Evolutionary conservation across 2,329 filamentous ascomycete species (phyloP), one percentile per base, ranked within the genome.

Genomic region (Stromatinia cepivora): DNA sequence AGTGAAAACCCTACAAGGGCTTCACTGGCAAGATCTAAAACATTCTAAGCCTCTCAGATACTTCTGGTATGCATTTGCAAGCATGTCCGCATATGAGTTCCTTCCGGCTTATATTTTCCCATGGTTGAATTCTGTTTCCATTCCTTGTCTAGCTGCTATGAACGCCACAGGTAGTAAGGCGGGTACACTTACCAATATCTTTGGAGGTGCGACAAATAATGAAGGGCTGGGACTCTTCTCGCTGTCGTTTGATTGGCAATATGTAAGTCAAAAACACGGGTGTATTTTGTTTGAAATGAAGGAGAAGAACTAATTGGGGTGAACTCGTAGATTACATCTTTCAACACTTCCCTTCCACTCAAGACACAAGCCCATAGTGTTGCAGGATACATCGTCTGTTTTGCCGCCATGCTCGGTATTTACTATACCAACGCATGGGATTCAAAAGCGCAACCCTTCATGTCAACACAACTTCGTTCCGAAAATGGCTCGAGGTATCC

Each of bases 271-370:
- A 34, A 56, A 22, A 57, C 22, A 0, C 20, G 20, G 1, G 5
- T 48, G 46, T 4, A 48, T 20, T 9, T 48, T 0, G 3, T 36
- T 56, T 8, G 31, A 39, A 20, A 6, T 8, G 7, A 52, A 10
- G 13, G 15, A 15, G 50, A 7, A 2, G 58, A 6, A 10, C 31
- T 66, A 46, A 57, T 71, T 75, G 34, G 68, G 48, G 10, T 15
- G 65, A 56, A 25, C 0, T 11, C 15, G 2, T 71, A 87, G 82
- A 85, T 87, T 64, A 86, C 84, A 8, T 87, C 84, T 0, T 82
- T 81, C 73, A 79, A 81, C 54, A 86, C 85, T 0, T 82, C 86
- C 0, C 80, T 87, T 0, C 86, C 86, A 0, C 80, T 88, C 0
- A 81, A 79, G 8, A 77, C 85, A 0, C 85, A 87, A 74, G 70